Conservation (phyloP, 139 green algal genomes). For the Chlorokybus atmophyticus region DNA sequence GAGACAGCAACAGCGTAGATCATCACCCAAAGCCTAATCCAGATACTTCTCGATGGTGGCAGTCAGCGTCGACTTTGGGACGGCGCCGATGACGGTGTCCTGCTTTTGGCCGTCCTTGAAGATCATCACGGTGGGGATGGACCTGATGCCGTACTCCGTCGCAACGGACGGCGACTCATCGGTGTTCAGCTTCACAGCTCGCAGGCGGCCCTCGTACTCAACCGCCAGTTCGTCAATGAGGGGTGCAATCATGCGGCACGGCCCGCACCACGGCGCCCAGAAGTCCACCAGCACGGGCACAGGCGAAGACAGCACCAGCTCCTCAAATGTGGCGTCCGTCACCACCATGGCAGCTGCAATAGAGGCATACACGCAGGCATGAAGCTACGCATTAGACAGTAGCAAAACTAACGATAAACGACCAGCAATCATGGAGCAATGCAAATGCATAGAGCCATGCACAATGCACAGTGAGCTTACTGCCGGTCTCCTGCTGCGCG, state of each 20-base stretch:
- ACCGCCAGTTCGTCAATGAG: slow-evolving; percentile 40
- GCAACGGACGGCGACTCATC: slow-evolving; percentile 84
- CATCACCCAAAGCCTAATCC: too few species aligned
- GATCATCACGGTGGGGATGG: slow-evolving; percentile 94
- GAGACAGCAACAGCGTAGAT: too few species aligned
- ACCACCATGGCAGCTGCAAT: too few species aligned
- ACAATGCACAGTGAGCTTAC: too few species aligned
- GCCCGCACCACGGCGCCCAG: slow-evolving; percentile 66
- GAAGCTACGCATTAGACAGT: too few species aligned
- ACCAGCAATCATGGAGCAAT: too few species aligned
- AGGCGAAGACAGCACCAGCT: slow-evolving; percentile 59
- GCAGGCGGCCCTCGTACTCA: slow-evolving; percentile 33
- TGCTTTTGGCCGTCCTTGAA: slow-evolving; percentile 93
- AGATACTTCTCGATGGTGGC: slow-evolving; percentile 88
- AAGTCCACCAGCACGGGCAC: slow-evolving; percentile 95
- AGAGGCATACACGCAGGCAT: too few species aligned
- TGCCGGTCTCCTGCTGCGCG: too few species aligned
- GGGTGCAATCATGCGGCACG: slow-evolving; percentile 50
- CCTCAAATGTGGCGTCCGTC: slow-evolving; percentile 70
- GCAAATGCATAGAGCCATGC: too few species aligned
- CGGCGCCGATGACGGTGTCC: slow-evolving; percentile 95
- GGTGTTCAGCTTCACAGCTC: slow-evolving; percentile 87
- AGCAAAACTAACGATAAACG: too few species aligned
- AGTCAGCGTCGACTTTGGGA: slow-evolving; percentile 79
- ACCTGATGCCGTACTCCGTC: slow-evolving; percentile 89